Conservation (phyloP, 164 flowering plant genomes). For the Buxus sempervirens region DNA sequence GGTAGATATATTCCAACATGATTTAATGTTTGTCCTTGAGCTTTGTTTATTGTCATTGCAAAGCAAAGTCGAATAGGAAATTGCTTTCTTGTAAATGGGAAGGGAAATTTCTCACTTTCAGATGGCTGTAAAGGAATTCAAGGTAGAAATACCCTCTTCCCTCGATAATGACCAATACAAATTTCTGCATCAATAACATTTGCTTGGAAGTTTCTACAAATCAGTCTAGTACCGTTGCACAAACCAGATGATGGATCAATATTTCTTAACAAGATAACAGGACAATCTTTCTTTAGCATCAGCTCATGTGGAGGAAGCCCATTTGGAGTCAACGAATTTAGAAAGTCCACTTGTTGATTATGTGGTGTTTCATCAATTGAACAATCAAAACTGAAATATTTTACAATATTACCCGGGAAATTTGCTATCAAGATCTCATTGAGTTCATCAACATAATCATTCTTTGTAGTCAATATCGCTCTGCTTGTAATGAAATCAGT, state of each 20-base stretch:
- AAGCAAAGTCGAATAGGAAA: constrained; percentile 15
- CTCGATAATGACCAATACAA: not conserved
- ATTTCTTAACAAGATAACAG: constrained; percentile 13
- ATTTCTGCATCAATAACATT: constrained; percentile 19
- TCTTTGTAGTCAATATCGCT: constrained; percentile 1
- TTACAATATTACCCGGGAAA: too few species aligned
- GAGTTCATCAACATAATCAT: constrained; percentile 9
- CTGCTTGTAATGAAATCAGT: not conserved
- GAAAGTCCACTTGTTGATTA: not conserved
- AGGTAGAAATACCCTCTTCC: constrained; percentile 6
- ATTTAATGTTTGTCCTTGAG: constrained; percentile 15
- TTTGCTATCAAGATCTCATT: too few species aligned
- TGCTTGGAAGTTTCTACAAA: constrained; percentile 1
- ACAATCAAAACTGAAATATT: not conserved
- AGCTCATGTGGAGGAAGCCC: constrained; percentile 12
- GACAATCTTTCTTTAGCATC: constrained; percentile 3
- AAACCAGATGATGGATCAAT: constrained; percentile 11
- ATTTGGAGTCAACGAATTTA: not conserved
- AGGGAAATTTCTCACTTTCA: not conserved
- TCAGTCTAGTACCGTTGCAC: constrained; percentile 17
- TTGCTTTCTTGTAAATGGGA: constrained; percentile 7
- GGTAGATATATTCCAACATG: not conserved
- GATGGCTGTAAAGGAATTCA: constrained; percentile 9
- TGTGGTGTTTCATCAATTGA: not conserved
- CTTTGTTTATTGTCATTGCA: constrained; percentile 22